A percentile compares a stretch with the other conserved stretches of the same genome.
These are phyloP conservation scores for Irpex sp. DNA, from an alignment of 1,284 basidiomycete genomes.

Conservation along the genomic window DNA sequence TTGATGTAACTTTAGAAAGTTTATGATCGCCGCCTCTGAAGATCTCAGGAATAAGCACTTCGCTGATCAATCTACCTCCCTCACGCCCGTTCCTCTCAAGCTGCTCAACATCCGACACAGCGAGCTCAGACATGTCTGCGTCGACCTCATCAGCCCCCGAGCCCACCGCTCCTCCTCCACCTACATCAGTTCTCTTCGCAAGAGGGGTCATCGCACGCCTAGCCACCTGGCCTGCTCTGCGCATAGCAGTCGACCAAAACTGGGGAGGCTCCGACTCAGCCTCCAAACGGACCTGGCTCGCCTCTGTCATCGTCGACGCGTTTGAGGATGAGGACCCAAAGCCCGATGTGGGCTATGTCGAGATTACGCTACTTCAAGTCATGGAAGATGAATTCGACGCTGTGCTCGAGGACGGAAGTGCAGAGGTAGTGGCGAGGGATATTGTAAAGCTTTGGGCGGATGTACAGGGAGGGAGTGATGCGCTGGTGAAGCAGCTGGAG, in stretches of 20 bases:
- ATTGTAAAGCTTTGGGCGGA: conserved; percentile 68
- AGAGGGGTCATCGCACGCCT: conserved; percentile 80
- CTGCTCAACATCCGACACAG: neutral
- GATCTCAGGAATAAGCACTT: neutral
- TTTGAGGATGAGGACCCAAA: conserved; percentile 61
- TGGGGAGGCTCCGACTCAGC: conserved; percentile 79
- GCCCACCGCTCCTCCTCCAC: conserved; percentile 29
- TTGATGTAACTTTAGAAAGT: neutral
- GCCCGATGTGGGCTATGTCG: conserved; percentile 75
- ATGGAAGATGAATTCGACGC: conserved; percentile 86
- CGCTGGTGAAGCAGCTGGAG: conserved; percentile 53
- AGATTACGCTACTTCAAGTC: conserved; percentile 73
- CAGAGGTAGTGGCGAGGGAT: conserved; percentile 66
- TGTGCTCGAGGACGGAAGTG: conserved; percentile 78
- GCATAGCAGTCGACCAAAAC: conserved; percentile 74
- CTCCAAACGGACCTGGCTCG: conserved; percentile 80
- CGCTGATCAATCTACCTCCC: neutral
- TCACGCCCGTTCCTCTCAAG: neutral
- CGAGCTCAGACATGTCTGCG: conserved; percentile 10
- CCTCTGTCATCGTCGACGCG: conserved; percentile 77
- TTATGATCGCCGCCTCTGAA: neutral
- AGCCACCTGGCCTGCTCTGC: conserved; percentile 78
- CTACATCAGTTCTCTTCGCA: conserved; percentile 71
- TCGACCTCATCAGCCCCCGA: conserved; percentile 26
- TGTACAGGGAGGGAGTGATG: conserved; percentile 36